phyloP scores from a whole-genome alignment of 2,329 filamentous ascomycete genomes.

The Sphaerulina populicola region DNA sequence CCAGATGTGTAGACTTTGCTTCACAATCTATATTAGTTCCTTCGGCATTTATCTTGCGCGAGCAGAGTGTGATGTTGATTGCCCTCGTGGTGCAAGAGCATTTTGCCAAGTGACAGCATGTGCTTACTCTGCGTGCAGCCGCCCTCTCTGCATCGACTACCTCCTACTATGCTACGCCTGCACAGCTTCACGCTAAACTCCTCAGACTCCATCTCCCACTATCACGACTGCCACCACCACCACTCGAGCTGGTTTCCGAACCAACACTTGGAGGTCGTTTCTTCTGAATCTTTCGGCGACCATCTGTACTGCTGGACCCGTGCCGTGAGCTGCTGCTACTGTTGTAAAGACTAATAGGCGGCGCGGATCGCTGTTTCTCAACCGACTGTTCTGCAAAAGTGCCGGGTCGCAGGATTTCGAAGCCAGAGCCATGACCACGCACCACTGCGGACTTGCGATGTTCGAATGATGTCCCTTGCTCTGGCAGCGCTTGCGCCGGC shows the following conservation, averaged over 20 bases:
- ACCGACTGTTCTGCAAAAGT: constrained; percentile 22
- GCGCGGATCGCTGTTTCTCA: constrained; percentile 18
- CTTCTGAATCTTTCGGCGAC: constrained; percentile 29
- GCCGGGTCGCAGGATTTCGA: constrained; percentile 32
- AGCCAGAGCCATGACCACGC: constrained; percentile 31
- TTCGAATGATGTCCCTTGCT: constrained; percentile 22
- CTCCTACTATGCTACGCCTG: background rate
- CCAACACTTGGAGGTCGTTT: constrained; percentile 25
- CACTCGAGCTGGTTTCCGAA: constrained; percentile 10
- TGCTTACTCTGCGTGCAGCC: background rate
- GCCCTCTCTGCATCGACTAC: background rate
- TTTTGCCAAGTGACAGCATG: too few species aligned
- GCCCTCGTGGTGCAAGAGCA: too few species aligned
- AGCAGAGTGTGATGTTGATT: too few species aligned
- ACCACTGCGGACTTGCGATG: constrained; percentile 23
- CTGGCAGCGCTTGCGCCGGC: background rate
- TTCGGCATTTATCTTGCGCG: too few species aligned
- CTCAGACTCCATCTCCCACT: constrained; percentile 1
- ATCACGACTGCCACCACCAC: constrained; percentile 5
- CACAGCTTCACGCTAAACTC: constrained; percentile 7
- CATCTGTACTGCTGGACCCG: constrained; percentile 21
- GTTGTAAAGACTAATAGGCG: constrained; percentile 29
- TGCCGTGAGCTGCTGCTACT: constrained; percentile 9
- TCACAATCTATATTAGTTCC: too few species aligned
- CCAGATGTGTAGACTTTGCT: too few species aligned